Evolutionary conservation across 495 filamentous ascomycete species (phyloP).

Genomic region (Hyaloscypha hepaticicola): DNA sequence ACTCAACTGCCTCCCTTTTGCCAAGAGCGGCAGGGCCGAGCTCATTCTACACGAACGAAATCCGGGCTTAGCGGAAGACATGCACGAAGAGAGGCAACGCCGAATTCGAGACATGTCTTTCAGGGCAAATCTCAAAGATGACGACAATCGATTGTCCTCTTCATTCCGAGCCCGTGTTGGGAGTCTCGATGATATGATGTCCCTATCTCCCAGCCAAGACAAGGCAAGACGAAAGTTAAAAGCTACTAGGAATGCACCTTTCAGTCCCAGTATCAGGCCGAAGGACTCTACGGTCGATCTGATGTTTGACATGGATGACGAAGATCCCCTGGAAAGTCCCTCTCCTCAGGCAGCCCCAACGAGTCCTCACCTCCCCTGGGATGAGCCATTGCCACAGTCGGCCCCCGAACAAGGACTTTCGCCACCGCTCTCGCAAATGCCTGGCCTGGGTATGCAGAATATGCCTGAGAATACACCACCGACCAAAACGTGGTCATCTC

Average conservation of each 20-base stretch:
- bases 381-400: constrained; percentile 4
- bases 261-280: constrained; percentile 61
- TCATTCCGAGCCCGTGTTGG: constrained; percentile 47
- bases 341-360: not conserved
- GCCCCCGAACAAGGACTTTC: not conserved
- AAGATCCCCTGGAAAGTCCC: constrained; percentile 37
- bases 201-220: constrained; percentile 52
- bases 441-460: constrained; percentile 1
- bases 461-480: constrained; percentile 1
- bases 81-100: constrained; percentile 49
- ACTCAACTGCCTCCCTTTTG: constrained; percentile 67
- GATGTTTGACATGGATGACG: constrained; percentile 96
- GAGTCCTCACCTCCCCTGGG: constrained; percentile 21
- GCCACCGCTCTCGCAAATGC: constrained; percentile 6
- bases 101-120: constrained; percentile 53
- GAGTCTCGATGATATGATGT: constrained; percentile 54
- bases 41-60: constrained; percentile 67
- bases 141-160: constrained; percentile 54
- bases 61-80: constrained; percentile 54
- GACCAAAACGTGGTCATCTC: constrained; percentile 59
- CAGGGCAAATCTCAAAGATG: constrained; percentile 56
- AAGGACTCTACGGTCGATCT: constrained; percentile 69
- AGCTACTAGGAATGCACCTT: constrained; percentile 44
- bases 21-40: constrained; percentile 71
- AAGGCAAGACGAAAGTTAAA: constrained; percentile 51